phyloP scores from a whole-genome alignment of 2,329 filamentous ascomycete genomes.

The Colletotrichum liaoningense region DNA sequence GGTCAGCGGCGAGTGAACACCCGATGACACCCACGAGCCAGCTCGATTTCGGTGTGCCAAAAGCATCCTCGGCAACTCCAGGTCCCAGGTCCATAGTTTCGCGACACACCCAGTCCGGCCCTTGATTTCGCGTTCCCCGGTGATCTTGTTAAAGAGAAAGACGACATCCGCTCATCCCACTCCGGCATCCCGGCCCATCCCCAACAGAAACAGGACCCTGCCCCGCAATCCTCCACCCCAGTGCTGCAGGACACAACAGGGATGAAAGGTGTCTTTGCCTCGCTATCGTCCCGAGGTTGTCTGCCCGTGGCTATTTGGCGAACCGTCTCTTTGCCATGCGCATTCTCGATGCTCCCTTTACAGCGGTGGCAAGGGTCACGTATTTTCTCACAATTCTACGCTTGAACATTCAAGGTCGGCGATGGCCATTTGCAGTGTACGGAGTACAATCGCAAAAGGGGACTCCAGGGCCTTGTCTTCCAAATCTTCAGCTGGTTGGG shows the following conservation, averaged over 20 bases:
- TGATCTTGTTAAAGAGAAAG: conserved; percentile 16
- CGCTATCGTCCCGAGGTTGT: conserved; percentile 16
- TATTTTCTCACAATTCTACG: not conserved
- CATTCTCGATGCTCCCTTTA: not conserved
- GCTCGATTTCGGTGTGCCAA: not conserved
- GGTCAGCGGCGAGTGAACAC: not conserved
- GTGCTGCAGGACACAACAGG: conserved; percentile 20
- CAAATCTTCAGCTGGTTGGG: not conserved
- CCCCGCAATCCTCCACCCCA: conserved; percentile 32
- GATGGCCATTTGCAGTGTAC: not conserved
- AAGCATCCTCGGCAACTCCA: conserved; percentile 20
- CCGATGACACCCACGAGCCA: not conserved
- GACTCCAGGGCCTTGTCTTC: not conserved
- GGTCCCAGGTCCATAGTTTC: not conserved
- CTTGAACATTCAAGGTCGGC: not conserved
- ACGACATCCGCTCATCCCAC: conserved; percentile 25
- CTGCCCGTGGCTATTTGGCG: conserved; percentile 3
- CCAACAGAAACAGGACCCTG: conserved; percentile 37
- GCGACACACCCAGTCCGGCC: conserved; percentile 2
- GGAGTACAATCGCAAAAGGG: not conserved
- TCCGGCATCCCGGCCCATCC: conserved; percentile 33
- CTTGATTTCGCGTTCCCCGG: conserved; percentile 9
- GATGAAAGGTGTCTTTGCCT: conserved; percentile 20
- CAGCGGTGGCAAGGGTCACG: conserved; percentile 1
- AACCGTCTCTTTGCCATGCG: not conserved